phyloP scores from a whole-genome alignment of 2,329 filamentous ascomycete species.

The Chlorencoelia australis region DNA sequence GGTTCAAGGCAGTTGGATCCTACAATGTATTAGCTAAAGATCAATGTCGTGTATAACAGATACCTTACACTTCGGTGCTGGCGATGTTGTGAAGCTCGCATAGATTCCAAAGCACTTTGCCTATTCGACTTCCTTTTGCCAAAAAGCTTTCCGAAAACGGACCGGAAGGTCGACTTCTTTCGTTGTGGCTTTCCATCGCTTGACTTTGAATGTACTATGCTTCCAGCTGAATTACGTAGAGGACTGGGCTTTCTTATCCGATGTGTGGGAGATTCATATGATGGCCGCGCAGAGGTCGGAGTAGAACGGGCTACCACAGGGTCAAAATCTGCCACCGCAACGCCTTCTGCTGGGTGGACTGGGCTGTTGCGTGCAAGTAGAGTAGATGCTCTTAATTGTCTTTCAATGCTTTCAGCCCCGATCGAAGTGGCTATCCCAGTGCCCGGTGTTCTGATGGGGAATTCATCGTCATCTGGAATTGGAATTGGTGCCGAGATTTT shows the following conservation, averaged over 20 bases:
- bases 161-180: constrained; percentile 48
- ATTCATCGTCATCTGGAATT: constrained; percentile 45
- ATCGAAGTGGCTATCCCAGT: constrained; percentile 29
- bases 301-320: constrained; percentile 2
- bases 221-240: constrained; percentile 39
- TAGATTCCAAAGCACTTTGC: no score
- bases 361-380: no score
- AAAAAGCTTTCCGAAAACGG: constrained; percentile 47
- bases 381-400: no score
- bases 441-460: constrained; percentile 39
- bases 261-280: constrained; percentile 9
- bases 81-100: constrained; percentile 31
- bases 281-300: constrained; percentile 9
- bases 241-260: constrained; percentile 24
- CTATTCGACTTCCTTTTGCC: constrained; percentile 47
- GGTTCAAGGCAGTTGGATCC: constrained; percentile 32
- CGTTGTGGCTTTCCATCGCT: constrained; percentile 34
- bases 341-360: no score
- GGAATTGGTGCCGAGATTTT: constrained; percentile 51
- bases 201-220: constrained; percentile 31
- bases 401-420: constrained; percentile 17
- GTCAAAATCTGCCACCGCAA: no score
- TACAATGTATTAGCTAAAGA: constrained; percentile 16
- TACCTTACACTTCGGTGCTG: constrained; percentile 39
- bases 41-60: constrained; percentile 4